These are phyloP conservation scores for Oxytropis ochrocephala DNA, from an alignment of 306 rosid genomes.

Conservation along the genomic window DNA sequence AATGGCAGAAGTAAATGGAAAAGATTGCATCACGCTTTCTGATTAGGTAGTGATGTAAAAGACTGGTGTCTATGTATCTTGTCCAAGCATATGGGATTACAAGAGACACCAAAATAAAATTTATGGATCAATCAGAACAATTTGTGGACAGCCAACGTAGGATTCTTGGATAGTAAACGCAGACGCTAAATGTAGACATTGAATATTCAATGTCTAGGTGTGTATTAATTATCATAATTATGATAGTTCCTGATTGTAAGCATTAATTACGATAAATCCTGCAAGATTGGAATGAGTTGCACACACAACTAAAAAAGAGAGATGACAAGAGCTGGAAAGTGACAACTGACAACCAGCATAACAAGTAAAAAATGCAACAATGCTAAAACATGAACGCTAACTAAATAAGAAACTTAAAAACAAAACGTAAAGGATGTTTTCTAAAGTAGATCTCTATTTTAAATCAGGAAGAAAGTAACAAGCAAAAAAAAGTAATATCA, in stretches of 20 bases:
- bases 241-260: neutral
- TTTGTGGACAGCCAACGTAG: neutral
- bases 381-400: neutral
- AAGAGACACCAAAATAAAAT: neutral
- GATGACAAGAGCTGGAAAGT: neutral
- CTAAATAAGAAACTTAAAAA: neutral
- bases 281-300: neutral
- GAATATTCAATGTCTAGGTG: neutral
- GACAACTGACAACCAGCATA: neutral
- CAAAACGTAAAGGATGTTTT: neutral
- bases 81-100: neutral
- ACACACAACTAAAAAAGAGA: neutral
- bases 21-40: neutral
- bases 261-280: neutral
- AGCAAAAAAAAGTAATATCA: neutral
- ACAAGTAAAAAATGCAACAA: neutral
- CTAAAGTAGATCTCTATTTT: neutral
- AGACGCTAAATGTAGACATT: neutral
- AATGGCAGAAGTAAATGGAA: neutral
- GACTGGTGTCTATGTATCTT: too few relatives aligned
- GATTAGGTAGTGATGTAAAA: neutral
- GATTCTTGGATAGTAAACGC: neutral
- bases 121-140: neutral
- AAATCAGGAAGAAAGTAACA: neutral
- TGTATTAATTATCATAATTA: neutral